Evolutionary conservation across 2,329 filamentous ascomycete genomes (phyloP).

Genomic region (Aspergillus hortae): DNA sequence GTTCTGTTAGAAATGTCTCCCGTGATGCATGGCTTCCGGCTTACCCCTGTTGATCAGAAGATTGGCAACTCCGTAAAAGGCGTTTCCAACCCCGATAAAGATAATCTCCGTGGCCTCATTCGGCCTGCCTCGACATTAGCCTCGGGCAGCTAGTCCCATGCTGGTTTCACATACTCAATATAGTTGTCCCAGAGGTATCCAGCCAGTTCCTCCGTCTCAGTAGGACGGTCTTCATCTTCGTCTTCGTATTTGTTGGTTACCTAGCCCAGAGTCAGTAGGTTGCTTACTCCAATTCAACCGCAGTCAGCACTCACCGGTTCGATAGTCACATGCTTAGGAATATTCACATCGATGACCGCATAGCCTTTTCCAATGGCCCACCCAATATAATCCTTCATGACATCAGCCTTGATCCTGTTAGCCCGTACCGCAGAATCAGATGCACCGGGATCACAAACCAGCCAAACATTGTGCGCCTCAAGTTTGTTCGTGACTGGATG

Average conservation of each 20-base stretch:
- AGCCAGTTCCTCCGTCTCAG: conserved; percentile 65
- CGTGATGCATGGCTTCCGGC: conserved; percentile 5
- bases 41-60: conserved; percentile 73
- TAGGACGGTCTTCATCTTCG: conserved; percentile 49
- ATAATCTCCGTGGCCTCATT: conserved; percentile 69
- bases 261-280: conserved; percentile 29
- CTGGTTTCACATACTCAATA: conserved; percentile 58
- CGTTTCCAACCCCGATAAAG: conserved; percentile 83
- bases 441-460: conserved; percentile 58
- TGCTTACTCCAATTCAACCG: neutral
- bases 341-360: conserved; percentile 85
- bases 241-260: conserved; percentile 42
- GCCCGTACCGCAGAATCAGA: conserved; percentile 13
- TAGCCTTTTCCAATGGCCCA: conserved; percentile 78
- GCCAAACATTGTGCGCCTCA: conserved; percentile 80
- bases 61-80: conserved; percentile 78
- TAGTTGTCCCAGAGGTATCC: conserved; percentile 97
- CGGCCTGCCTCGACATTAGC: conserved; percentile 32
- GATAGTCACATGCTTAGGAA: conserved; percentile 72
- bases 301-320: conserved; percentile 50
- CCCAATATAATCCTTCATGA: conserved; percentile 73
- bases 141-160: conserved; percentile 31
- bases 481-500: conserved; percentile 68
- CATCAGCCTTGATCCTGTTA: conserved; percentile 64
- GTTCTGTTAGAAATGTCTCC: neutral